Percentiles rank a stretch among this genome's conserved stretches.
Conservation (phyloP, 768 basidiomycete species). For the Trametes elegans region DNA sequence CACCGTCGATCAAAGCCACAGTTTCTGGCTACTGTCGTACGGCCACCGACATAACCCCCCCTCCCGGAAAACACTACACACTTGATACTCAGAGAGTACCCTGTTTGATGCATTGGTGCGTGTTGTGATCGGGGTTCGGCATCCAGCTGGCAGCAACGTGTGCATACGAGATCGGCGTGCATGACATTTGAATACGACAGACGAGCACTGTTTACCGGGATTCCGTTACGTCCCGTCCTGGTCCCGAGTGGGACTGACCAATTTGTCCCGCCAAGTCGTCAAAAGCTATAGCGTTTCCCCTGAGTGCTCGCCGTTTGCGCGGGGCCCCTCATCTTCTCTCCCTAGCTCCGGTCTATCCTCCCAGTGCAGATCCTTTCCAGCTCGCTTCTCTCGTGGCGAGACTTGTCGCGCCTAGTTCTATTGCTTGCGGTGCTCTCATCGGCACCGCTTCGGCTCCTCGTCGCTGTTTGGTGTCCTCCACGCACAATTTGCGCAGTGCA, state of each 20-base stretch:
- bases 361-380: background rate
- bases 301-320: background rate
- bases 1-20: background rate
- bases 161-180: background rate
- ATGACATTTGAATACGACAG: background rate
- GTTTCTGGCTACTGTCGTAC: no score
- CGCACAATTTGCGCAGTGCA: background rate
- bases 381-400: background rate
- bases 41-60: no score
- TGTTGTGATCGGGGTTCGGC: background rate
- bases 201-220: background rate
- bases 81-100: background rate
- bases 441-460: background rate
- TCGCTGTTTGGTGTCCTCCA: background rate
- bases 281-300: conserved; percentile 5
- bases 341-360: background rate
- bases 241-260: background rate
- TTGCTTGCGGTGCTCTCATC: background rate
- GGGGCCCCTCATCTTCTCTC: background rate
- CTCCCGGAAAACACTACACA: no score
- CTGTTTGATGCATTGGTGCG: background rate
- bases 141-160: background rate
- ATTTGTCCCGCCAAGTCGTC: background rate
- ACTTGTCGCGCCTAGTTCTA: background rate
- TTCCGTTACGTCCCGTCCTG: background rate